Percentiles rank a stretch among this genome's conserved stretches.
Conservation (phyloP, 768 basidiomycete species). For the Filobasidium wieringae region DNA sequence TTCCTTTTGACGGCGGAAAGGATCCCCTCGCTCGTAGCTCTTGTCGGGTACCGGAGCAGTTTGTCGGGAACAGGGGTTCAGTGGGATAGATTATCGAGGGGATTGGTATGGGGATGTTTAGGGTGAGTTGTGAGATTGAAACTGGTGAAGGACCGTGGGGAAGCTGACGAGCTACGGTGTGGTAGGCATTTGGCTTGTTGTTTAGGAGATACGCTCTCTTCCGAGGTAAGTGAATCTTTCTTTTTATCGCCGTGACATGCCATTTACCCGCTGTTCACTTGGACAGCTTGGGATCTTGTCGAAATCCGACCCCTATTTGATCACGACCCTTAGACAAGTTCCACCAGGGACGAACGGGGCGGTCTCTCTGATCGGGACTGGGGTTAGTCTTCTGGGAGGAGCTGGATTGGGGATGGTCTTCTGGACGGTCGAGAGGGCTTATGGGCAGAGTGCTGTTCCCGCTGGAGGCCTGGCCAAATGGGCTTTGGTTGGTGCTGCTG, state of each 20-base stretch:
- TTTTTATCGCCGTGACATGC: too few relatives aligned
- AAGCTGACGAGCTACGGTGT: neutral
- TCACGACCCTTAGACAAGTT: slow-evolving; percentile 63
- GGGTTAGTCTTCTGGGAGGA: slow-evolving; percentile 64
- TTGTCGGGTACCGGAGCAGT: neutral
- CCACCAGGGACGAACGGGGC: slow-evolving; percentile 89
- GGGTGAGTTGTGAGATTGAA: slow-evolving; percentile 43
- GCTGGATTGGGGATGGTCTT: slow-evolving; percentile 56
- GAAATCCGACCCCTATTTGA: slow-evolving; percentile 49
- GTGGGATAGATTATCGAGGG: slow-evolving; percentile 25
- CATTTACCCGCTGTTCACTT: neutral
- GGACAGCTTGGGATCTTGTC: slow-evolving; percentile 68
- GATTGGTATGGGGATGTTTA: slow-evolving; percentile 52
- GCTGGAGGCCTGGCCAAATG: slow-evolving; percentile 38
- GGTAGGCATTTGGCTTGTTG: slow-evolving; percentile 74
- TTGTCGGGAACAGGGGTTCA: neutral
- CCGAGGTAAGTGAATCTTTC: slow-evolving; percentile 43
- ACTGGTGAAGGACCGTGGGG: neutral
- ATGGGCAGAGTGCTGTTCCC: slow-evolving; percentile 21
- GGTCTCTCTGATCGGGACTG: slow-evolving; percentile 61
- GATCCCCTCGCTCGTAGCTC: neutral
- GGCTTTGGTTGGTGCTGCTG: slow-evolving; percentile 51
- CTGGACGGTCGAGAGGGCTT: slow-evolving; percentile 44
- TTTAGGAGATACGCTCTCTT: slow-evolving; percentile 82
- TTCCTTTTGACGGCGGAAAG: slow-evolving; percentile 7